Evolutionary conservation across 495 filamentous ascomycete species (phyloP).

Genomic region (Penicillium malachiteum): DNA sequence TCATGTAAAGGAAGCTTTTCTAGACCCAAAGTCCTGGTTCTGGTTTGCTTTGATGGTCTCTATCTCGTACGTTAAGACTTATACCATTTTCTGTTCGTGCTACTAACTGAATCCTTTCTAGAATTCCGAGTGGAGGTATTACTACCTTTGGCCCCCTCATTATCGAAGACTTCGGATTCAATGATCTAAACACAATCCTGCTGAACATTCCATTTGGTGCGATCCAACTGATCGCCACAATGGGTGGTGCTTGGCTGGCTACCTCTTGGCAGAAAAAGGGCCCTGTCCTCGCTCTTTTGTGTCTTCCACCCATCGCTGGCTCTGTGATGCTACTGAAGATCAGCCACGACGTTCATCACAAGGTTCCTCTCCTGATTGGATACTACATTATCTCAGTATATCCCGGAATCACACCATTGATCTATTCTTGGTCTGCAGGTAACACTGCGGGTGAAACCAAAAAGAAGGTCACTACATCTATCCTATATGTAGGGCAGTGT

Average conservation of each 20-base stretch:
- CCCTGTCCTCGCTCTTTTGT: constrained; percentile 53
- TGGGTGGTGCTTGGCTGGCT: constrained; percentile 57
- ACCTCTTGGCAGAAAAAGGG: constrained; percentile 55
- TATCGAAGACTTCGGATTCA: constrained; percentile 59
- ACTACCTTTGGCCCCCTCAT: constrained; percentile 65
- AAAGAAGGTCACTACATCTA: constrained; percentile 57
- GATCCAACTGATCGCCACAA: constrained; percentile 57
- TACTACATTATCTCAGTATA: constrained; percentile 62
- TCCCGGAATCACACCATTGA: constrained; percentile 58
- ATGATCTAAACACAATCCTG: constrained; percentile 58
- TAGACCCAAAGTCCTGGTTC: constrained; percentile 65
- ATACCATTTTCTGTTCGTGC: neutral
- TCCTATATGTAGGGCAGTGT: constrained; percentile 57
- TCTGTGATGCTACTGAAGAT: constrained; percentile 54
- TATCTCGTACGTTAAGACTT: constrained; percentile 35
- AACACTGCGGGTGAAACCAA: constrained; percentile 67
- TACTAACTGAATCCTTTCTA: constrained; percentile 31
- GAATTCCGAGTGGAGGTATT: constrained; percentile 62
- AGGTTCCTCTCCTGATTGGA: constrained; percentile 52
- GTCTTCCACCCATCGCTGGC: constrained; percentile 56
- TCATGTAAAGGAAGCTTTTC: constrained; percentile 58
- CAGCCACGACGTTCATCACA: constrained; percentile 40
- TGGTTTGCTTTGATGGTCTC: constrained; percentile 62
- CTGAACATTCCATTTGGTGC: constrained; percentile 67
- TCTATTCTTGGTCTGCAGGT: constrained; percentile 62